Evolutionary conservation across 1,284 basidiomycete species (phyloP).

Genomic region (Inonotus obliquus): DNA sequence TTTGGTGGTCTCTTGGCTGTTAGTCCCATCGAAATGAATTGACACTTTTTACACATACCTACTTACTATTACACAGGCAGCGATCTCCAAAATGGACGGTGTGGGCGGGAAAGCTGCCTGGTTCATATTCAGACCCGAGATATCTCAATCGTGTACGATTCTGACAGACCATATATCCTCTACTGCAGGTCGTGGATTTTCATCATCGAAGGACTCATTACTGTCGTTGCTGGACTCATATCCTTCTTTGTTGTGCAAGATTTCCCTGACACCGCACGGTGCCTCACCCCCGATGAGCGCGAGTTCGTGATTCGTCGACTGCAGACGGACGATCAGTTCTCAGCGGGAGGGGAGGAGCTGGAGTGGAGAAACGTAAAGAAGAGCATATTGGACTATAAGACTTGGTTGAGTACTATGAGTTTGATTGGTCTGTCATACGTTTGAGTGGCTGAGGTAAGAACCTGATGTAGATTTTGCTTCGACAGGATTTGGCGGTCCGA

Average conservation of each 20-base stretch:
- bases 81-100: slow-evolving; percentile 25
- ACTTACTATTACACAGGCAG: slow-evolving; percentile 11
- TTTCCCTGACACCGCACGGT: slow-evolving; percentile 38
- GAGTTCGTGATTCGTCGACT: slow-evolving; percentile 51
- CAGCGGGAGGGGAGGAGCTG: slow-evolving; percentile 64
- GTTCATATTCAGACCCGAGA: too few species aligned
- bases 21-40: not conserved
- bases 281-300: slow-evolving; percentile 33
- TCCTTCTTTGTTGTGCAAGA: slow-evolving; percentile 39
- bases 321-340: slow-evolving; percentile 65
- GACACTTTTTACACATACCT: not conserved
- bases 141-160: too few species aligned
- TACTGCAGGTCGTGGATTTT: slow-evolving; percentile 27
- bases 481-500: too few species aligned
- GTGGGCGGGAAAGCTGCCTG: slow-evolving; percentile 28
- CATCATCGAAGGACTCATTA: slow-evolving; percentile 20
- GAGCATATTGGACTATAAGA: slow-evolving; percentile 68
- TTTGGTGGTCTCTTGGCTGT: slow-evolving; percentile 20
- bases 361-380: slow-evolving; percentile 55
- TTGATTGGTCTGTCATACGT: too few species aligned
- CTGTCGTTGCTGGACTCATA: slow-evolving; percentile 30
- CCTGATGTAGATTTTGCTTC: too few species aligned
- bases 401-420: slow-evolving; percentile 52
- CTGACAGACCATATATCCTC: too few species aligned
- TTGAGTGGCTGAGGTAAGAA: too few species aligned